Evolutionary conservation across 176 grass and related monocot genomes (phyloP), one percentile per base, ranked within the genome.

Genomic region (Leersia perrieri): DNA sequence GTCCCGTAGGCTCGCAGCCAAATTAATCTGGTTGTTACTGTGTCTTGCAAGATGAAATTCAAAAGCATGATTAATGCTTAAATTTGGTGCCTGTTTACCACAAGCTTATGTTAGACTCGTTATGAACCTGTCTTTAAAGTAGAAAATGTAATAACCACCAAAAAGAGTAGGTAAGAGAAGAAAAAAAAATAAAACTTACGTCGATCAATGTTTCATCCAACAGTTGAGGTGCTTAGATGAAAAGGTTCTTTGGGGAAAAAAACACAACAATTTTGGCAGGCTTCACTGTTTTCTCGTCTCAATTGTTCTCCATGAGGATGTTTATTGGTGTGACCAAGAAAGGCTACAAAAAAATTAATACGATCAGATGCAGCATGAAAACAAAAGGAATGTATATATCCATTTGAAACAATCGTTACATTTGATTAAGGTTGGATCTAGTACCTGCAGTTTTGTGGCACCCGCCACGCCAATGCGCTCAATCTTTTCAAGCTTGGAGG

Each of bases 401-500:
- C 22, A 3, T 63, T 35, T 33, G 40, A 44, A 72, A 58, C 13
- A n/a, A 27, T 47, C 22, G 57, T 6, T 62, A 55, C 60, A 35
- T 27, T 11, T 5, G 77, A 49, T 26, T 13, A 82, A 9, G 30
- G 36, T 60, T 71, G 27, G 4, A 34, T 22, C 73, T 70, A 60
- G 66, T 88, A 94, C 86, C 92, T 94, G 89, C 92, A 94, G 87
- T 94, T 94, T 79, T 89, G 86, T n/a, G 92, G 89, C 36, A 87
- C 86, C 58, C 83, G 76, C 92, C 92, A 91, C 70, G 70, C 62
- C 58, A 76, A 78, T 72, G 45, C 12, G 22, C 6, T 60, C 75
- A 82, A 44, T 55, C 40, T 89, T 72, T 89, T 91, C 72, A 94
- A 86, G 75, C 69, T 89, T 75, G 89, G 89, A 14, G 92, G 86